Evolutionary conservation across 768 basidiomycete genomes (phyloP).

Genomic region (Scleroderma bovista): DNA sequence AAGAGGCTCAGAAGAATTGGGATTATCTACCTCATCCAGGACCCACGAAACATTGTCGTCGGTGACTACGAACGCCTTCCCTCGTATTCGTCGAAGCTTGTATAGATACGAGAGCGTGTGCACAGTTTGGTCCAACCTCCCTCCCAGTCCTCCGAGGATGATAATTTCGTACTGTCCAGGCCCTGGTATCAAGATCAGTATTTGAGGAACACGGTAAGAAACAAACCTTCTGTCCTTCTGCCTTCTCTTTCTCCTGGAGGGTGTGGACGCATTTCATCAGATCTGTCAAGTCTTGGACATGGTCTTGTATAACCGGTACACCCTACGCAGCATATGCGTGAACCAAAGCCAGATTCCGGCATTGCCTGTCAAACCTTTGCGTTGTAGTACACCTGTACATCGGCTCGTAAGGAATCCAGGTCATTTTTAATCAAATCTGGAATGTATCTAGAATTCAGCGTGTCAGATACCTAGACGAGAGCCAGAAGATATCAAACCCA

Average conservation of each 20-base stretch:
- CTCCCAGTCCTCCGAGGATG: slow-evolving; percentile 83
- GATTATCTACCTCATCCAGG: slow-evolving; percentile 56
- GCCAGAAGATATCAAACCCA: background rate
- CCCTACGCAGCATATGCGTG: slow-evolving; percentile 38
- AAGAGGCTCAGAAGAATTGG: background rate
- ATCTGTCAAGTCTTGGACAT: slow-evolving; percentile 83
- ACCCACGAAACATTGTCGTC: slow-evolving; percentile 92
- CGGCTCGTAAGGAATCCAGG: slow-evolving; percentile 77
- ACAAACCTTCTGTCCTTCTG: slow-evolving; percentile 35
- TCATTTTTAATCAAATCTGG: slow-evolving; percentile 94
- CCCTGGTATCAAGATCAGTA: slow-evolving; percentile 5
- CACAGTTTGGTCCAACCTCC: slow-evolving; percentile 90
- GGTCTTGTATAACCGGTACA: slow-evolving; percentile 61
- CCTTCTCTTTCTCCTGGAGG: slow-evolving; percentile 52
- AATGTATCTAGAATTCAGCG: slow-evolving; percentile 44
- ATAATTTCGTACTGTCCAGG: slow-evolving; percentile 55
- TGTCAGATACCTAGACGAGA: slow-evolving; percentile 2
- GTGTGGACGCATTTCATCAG: slow-evolving; percentile 85
- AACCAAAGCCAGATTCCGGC: background rate
- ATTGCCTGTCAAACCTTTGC: slow-evolving; percentile 38
- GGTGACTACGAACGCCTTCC: slow-evolving; percentile 71
- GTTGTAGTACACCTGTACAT: slow-evolving; percentile 68
- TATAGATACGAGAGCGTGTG: slow-evolving; percentile 84
- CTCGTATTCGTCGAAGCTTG: slow-evolving; percentile 60
- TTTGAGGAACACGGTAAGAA: background rate